Evolutionary conservation across 1,284 basidiomycete genomes (phyloP).

Genomic region (Salmacisia buchloeana): DNA sequence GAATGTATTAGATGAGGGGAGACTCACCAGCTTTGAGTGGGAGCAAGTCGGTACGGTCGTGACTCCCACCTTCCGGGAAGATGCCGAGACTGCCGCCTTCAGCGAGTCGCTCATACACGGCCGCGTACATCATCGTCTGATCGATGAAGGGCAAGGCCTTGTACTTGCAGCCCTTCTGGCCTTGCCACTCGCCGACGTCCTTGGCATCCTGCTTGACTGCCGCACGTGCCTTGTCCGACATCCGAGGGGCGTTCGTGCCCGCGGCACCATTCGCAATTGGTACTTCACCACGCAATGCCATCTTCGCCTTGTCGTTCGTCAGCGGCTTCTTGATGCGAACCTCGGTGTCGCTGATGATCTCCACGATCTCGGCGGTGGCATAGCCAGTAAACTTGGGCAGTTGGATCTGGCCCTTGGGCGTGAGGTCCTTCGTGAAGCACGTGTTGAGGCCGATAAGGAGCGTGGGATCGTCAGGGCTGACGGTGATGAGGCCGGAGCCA

Average conservation of each 20-base stretch:
- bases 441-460: constrained; percentile 74
- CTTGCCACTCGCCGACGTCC: constrained; percentile 16
- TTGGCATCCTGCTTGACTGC: constrained; percentile 15
- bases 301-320: constrained; percentile 40
- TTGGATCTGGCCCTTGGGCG: constrained; percentile 77
- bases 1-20: neutral
- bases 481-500: constrained; percentile 68
- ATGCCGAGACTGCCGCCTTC: constrained; percentile 68
- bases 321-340: constrained; percentile 78
- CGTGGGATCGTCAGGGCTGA: constrained; percentile 61
- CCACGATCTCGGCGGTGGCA: constrained; percentile 73
- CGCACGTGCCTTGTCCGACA: neutral
- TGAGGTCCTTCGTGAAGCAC: constrained; percentile 70
- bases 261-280: constrained; percentile 5
- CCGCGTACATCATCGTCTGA: constrained; percentile 88
- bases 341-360: constrained; percentile 84
- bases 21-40: constrained; percentile 42
- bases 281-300: constrained; percentile 20
- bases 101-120: constrained; percentile 82
- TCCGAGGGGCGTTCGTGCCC: constrained; percentile 4
- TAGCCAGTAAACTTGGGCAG: constrained; percentile 77
- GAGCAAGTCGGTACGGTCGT: constrained; percentile 50
- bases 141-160: constrained; percentile 59
- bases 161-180: constrained; percentile 32
- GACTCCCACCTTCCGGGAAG: constrained; percentile 48